Conservation (phyloP, 1,139 yeast genomes). For the Wickerhamomyces sp. region DNA sequence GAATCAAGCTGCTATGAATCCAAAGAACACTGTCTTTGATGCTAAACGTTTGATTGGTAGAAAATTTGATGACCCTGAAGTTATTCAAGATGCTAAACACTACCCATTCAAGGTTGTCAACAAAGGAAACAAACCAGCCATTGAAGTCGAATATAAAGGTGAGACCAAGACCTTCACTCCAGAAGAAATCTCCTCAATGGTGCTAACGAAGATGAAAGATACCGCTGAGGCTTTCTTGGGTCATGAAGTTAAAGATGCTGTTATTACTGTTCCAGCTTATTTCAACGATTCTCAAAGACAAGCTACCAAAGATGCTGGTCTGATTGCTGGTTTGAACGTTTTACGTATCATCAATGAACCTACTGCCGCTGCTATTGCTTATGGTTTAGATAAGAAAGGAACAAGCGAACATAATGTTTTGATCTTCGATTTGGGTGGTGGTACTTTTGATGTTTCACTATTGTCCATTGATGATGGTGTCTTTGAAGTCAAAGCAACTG, state of each 20-base stretch:
- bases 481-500: slow-evolving; percentile 94
- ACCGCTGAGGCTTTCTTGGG: slow-evolving; percentile 67
- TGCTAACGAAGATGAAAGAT: slow-evolving; percentile 60
- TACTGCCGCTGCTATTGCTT: slow-evolving; percentile 97
- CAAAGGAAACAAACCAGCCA: slow-evolving; percentile 55
- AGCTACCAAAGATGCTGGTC: slow-evolving; percentile 97
- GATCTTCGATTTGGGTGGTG: slow-evolving; percentile 96
- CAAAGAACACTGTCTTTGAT: slow-evolving; percentile 60
- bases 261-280: slow-evolving; percentile 89
- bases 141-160: slow-evolving; percentile 62
- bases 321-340: slow-evolving; percentile 92
- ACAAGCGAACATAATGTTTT: slow-evolving; percentile 79
- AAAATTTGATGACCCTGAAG: slow-evolving; percentile 55
- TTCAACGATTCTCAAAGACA: slow-evolving; percentile 98
- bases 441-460: slow-evolving; percentile 95
- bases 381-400: slow-evolving; percentile 88
- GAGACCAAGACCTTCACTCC: slow-evolving; percentile 62
- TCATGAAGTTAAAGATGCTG: slow-evolving; percentile 61
- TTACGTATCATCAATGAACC: slow-evolving; percentile 97
- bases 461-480: slow-evolving; percentile 93
- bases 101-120: slow-evolving; percentile 59
- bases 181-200: slow-evolving; percentile 67
- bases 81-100: slow-evolving; percentile 53
- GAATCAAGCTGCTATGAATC: slow-evolving; percentile 71
- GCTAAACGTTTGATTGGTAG: slow-evolving; percentile 69